A percentile compares a stretch with the other conserved stretches of the same genome.
These are phyloP conservation scores for Syzygium malaccense DNA, from an alignment of 441 rosid genomes.

Conservation along the genomic window DNA sequence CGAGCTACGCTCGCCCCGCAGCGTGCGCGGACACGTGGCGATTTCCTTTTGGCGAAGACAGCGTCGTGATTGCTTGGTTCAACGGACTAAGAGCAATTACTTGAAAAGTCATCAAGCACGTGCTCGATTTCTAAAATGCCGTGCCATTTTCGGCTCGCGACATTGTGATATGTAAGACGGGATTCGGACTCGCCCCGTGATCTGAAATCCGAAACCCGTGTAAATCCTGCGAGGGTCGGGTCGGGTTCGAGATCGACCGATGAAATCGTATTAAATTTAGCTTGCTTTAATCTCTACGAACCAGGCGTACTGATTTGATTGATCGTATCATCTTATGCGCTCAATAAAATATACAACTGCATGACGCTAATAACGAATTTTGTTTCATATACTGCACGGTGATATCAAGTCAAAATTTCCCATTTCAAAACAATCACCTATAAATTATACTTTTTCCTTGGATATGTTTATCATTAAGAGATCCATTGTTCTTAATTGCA, in stretches of 20 bases:
- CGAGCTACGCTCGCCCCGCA: background rate
- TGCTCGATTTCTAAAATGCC: background rate
- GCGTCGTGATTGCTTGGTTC: too few species aligned
- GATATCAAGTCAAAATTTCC: background rate
- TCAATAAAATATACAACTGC: background rate
- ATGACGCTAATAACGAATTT: background rate
- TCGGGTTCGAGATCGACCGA: background rate
- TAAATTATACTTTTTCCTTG: background rate
- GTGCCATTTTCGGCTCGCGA: background rate
- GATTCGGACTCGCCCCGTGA: background rate
- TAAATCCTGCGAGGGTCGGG: background rate
- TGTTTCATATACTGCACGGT: background rate
- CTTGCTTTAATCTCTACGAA: background rate
- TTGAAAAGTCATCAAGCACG: background rate
- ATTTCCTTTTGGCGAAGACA: too few species aligned
- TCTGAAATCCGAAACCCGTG: background rate
- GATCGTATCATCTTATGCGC: background rate
- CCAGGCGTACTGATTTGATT: accelerated
- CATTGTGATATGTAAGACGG: too few species aligned
- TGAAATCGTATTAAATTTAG: background rate
- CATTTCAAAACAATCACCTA: background rate
- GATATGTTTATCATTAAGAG: background rate
- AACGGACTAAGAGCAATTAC: too few species aligned
- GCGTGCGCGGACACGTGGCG: too few species aligned
- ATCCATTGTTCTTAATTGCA: background rate